Conservation (phyloP, 1,284 basidiomycete genomes). For the Porogramme epimiltina region DNA sequence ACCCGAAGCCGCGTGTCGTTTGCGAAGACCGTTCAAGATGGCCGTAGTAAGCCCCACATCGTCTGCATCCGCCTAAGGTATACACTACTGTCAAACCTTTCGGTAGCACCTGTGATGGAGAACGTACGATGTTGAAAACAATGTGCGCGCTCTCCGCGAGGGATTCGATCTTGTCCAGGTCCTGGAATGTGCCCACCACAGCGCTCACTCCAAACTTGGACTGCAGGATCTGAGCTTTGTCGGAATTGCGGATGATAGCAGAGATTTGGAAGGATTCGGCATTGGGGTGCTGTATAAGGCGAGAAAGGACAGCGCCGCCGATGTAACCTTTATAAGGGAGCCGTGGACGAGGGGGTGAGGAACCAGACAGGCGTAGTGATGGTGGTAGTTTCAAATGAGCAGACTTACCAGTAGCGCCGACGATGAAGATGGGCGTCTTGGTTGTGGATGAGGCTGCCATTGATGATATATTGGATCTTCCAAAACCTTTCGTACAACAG, state of each 20-base stretch:
- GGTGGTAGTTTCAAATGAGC: background rate
- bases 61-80: constrained; percentile 42
- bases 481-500: too few relatives aligned
- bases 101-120: too few relatives aligned
- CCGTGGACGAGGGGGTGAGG: background rate
- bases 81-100: constrained; percentile 6
- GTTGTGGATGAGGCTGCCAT: too few relatives aligned
- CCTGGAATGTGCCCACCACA: constrained; percentile 27
- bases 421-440: constrained; percentile 21
- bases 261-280: constrained; percentile 25
- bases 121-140: constrained; percentile 27
- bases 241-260: constrained; percentile 22
- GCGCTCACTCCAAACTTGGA: constrained; percentile 27
- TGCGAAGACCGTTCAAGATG: constrained; percentile 47
- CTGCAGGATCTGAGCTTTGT: constrained; percentile 30
- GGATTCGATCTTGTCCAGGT: constrained; percentile 25
- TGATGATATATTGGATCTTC: too few relatives aligned
- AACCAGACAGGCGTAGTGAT: background rate
- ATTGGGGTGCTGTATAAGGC: constrained; percentile 25
- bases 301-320: constrained; percentile 27
- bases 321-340: constrained; percentile 27
- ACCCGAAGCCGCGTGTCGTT: constrained; percentile 43
- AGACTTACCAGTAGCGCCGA: constrained; percentile 25
- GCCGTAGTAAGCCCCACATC: constrained; percentile 40
- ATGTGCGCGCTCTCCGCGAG: constrained; percentile 27